Evolutionary conservation across 2,329 filamentous ascomycete genomes (phyloP).

Genomic region (Cladobotryum protrusum): DNA sequence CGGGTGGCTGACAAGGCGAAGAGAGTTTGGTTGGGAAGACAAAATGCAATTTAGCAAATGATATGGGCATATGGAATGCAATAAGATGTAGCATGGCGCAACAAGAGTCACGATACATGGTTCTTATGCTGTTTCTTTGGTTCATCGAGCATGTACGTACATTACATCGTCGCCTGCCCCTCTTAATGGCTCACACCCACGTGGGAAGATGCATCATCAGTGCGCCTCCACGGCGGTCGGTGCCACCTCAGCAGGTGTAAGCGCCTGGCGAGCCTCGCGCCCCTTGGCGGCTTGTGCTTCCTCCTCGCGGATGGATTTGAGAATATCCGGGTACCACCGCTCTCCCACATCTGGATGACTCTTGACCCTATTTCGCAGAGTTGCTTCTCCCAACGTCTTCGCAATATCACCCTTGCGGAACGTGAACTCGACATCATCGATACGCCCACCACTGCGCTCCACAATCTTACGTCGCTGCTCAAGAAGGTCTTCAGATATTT

Average conservation of each 20-base stretch:
- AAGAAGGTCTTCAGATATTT: slow-evolving; percentile 55
- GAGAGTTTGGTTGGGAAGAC: slow-evolving; percentile 10
- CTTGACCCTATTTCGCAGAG: slow-evolving; percentile 76
- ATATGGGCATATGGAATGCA: slow-evolving; percentile 3
- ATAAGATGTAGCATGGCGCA: slow-evolving; percentile 7
- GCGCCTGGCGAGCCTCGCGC: slow-evolving; percentile 21
- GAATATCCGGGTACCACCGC: slow-evolving; percentile 66
- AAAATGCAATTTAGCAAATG: slow-evolving; percentile 6
- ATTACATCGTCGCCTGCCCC: neutral
- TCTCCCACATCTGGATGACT: slow-evolving; percentile 83
- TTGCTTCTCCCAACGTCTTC: slow-evolving; percentile 72
- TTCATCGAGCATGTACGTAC: slow-evolving; percentile 1
- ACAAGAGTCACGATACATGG: neutral
- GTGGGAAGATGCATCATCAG: slow-evolving; percentile 13
- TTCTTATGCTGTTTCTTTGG: neutral
- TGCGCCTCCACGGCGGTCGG: slow-evolving; percentile 26
- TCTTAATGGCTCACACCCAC: neutral
- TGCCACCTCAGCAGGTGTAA: slow-evolving; percentile 14
- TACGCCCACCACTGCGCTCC: slow-evolving; percentile 47
- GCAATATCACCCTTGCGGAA: slow-evolving; percentile 64
- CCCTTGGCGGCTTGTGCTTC: slow-evolving; percentile 37
- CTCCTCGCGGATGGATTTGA: slow-evolving; percentile 52
- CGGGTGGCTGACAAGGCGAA: slow-evolving; percentile 4
- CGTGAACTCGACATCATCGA: slow-evolving; percentile 81
- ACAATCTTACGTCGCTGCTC: slow-evolving; percentile 56